phyloP scores from a whole-genome alignment of 1,284 basidiomycete species.

The Apiotrichum domesticum region DNA sequence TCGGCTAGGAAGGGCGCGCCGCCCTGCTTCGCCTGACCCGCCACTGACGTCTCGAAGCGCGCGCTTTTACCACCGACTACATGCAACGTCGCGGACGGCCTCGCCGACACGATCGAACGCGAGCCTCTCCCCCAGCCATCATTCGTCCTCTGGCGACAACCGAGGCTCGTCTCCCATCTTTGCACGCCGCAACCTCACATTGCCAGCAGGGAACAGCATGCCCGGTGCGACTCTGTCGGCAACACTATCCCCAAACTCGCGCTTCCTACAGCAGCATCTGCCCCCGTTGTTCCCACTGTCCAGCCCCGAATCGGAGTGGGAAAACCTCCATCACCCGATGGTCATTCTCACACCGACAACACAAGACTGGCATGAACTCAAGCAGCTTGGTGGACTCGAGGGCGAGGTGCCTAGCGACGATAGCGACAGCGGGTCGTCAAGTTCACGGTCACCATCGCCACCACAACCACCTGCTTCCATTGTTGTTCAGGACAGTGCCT shows the following conservation, averaged over 20 bases:
- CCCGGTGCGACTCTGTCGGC: slow-evolving; percentile 16
- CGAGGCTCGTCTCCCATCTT: slow-evolving; percentile 18
- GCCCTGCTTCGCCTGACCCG: too few relatives aligned
- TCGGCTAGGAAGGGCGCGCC: too few relatives aligned
- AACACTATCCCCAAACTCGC: slow-evolving; percentile 39
- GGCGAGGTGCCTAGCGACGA: slow-evolving; percentile 13
- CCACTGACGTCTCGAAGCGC: slow-evolving; percentile 27
- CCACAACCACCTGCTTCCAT: background rate
- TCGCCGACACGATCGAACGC: slow-evolving; percentile 32
- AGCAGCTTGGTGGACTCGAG: slow-evolving; percentile 20
- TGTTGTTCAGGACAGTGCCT: background rate
- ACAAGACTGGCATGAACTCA: slow-evolving; percentile 46
- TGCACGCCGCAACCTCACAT: slow-evolving; percentile 20
- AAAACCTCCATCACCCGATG: slow-evolving; percentile 14
- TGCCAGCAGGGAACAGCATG: slow-evolving; percentile 19
- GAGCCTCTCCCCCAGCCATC: slow-evolving; percentile 4
- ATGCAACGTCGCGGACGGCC: slow-evolving; percentile 26
- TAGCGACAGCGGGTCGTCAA: slow-evolving; percentile 9
- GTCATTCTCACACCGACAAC: slow-evolving; percentile 49
- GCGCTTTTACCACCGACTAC: slow-evolving; percentile 42
- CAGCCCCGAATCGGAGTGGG: background rate
- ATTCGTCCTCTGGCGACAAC: slow-evolving; percentile 7
- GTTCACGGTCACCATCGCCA: background rate
- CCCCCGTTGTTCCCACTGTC: slow-evolving; percentile 35
- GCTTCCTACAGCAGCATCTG: slow-evolving; percentile 41